phyloP scores from a whole-genome alignment of 2,329 filamentous ascomycete genomes.

The Colletotrichum lini region DNA sequence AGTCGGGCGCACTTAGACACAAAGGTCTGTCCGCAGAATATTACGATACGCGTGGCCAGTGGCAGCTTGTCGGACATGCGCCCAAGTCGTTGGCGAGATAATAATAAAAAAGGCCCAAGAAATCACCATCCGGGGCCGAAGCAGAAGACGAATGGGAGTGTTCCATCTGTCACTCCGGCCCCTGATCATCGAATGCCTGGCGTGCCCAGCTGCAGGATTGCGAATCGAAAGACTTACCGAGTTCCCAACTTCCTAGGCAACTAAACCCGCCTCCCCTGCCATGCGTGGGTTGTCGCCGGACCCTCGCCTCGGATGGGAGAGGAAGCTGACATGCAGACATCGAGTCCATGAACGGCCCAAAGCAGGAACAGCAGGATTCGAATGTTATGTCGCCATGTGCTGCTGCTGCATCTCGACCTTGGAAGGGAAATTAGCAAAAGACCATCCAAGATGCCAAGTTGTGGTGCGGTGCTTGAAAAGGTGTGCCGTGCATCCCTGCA shows the following conservation, averaged over 20 bases:
- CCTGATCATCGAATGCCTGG: constrained; percentile 28
- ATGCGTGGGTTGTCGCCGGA: background rate
- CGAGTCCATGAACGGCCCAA: background rate
- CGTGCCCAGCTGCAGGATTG: constrained; percentile 29
- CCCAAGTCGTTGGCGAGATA: constrained; percentile 4
- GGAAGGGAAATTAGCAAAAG: constrained; percentile 42
- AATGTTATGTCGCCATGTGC: constrained; percentile 32
- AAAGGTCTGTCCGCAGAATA: constrained; percentile 4
- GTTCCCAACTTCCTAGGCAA: constrained; percentile 1
- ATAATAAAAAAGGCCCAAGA: constrained; percentile 8
- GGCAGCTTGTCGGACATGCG: background rate
- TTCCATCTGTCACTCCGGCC: constrained; percentile 10
- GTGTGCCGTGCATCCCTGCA: constrained; percentile 40
- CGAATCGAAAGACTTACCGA: constrained; percentile 20
- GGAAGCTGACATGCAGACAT: constrained; percentile 23
- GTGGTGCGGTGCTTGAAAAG: constrained; percentile 38
- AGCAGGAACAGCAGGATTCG: constrained; percentile 35
- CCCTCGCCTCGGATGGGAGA: constrained; percentile 1
- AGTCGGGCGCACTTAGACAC: background rate
- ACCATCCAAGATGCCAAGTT: constrained; percentile 40
- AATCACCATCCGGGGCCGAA: constrained; percentile 9
- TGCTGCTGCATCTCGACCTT: constrained; percentile 41
- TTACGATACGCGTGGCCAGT: constrained; percentile 18
- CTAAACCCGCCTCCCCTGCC: background rate
- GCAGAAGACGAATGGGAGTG: constrained; percentile 13